These are phyloP conservation scores for Limonomyces culmigenus DNA, from an alignment of 1,284 basidiomycete species.

Conservation along the genomic window DNA sequence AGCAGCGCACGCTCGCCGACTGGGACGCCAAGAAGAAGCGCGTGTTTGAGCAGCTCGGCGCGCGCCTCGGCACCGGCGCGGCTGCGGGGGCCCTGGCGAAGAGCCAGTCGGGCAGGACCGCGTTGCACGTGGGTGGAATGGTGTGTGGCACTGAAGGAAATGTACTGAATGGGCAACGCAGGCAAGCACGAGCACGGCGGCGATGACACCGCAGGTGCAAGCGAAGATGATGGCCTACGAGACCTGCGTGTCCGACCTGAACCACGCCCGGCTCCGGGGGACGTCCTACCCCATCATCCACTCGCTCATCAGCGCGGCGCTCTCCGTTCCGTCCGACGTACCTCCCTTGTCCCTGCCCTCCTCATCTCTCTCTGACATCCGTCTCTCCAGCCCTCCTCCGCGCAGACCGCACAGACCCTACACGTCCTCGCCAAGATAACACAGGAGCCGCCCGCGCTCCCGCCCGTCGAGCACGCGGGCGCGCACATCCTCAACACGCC, in stretches of 20 bases:
- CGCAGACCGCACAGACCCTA: conserved; percentile 53
- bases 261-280: conserved; percentile 52
- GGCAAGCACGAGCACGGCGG: conserved; percentile 33
- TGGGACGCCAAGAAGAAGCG: conserved; percentile 86
- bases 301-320: conserved; percentile 45
- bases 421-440: conserved; percentile 60
- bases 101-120: conserved; percentile 35
- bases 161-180: no score
- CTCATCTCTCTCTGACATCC: conserved; percentile 1
- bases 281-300: conserved; percentile 64
- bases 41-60: conserved; percentile 82
- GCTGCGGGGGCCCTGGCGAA: no score
- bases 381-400: conserved; percentile 22
- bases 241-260: conserved; percentile 59
- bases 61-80: conserved; percentile 36
- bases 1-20: conserved; percentile 60
- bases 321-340: conserved; percentile 38
- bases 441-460: conserved; percentile 45
- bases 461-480: conserved; percentile 56
- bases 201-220: no score
- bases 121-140: conserved; percentile 34
- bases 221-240: conserved; percentile 94
- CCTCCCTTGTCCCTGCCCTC: conserved; percentile 9
- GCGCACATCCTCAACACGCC: conserved; percentile 67
- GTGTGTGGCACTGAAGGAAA: no score